Percentiles rank a stretch among this genome's conserved stretches.
phyloP scores from a whole-genome alignment of 2,329 filamentous ascomycete genomes.

The Fusarium cicatricum region DNA sequence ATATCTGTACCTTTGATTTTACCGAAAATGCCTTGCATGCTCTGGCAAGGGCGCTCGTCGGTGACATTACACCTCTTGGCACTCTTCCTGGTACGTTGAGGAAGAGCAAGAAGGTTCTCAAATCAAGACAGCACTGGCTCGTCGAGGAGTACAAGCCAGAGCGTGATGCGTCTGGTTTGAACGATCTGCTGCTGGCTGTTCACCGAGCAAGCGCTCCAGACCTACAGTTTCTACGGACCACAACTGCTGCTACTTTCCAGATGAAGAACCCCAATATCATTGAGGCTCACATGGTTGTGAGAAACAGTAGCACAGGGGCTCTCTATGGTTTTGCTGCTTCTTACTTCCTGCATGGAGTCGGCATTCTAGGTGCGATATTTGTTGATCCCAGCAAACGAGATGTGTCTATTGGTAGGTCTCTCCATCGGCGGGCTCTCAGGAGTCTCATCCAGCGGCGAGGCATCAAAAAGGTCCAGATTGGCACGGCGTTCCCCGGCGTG shows the following conservation, averaged over 20 bases:
- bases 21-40: slow-evolving; percentile 91
- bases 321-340: slow-evolving; percentile 93
- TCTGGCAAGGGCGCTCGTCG: slow-evolving; percentile 83
- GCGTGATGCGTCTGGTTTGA: slow-evolving; percentile 76
- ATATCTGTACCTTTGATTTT: slow-evolving; percentile 95
- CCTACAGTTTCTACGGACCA: slow-evolving; percentile 73
- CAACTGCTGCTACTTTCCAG: slow-evolving; percentile 78
- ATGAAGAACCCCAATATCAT: slow-evolving; percentile 74
- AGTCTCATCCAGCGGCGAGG: slow-evolving; percentile 74
- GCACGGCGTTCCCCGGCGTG: slow-evolving; percentile 81
- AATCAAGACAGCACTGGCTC: slow-evolving; percentile 94
- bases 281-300: slow-evolving; percentile 89
- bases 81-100: slow-evolving; percentile 77
- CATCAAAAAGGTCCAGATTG: slow-evolving; percentile 83
- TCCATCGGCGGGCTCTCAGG: slow-evolving; percentile 85
- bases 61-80: slow-evolving; percentile 70
- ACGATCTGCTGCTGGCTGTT: slow-evolving; percentile 76
- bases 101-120: slow-evolving; percentile 85
- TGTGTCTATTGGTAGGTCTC: slow-evolving; percentile 87
- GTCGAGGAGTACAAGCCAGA: slow-evolving; percentile 88
- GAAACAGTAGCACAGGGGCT: slow-evolving; percentile 90
- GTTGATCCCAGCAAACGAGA: slow-evolving; percentile 88
- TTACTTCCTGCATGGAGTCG: slow-evolving; percentile 77
- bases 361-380: slow-evolving; percentile 85
- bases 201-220: slow-evolving; percentile 72